These are phyloP conservation scores for Pholiota molesta DNA, from an alignment of 768 basidiomycete genomes.

Conservation along the genomic window DNA sequence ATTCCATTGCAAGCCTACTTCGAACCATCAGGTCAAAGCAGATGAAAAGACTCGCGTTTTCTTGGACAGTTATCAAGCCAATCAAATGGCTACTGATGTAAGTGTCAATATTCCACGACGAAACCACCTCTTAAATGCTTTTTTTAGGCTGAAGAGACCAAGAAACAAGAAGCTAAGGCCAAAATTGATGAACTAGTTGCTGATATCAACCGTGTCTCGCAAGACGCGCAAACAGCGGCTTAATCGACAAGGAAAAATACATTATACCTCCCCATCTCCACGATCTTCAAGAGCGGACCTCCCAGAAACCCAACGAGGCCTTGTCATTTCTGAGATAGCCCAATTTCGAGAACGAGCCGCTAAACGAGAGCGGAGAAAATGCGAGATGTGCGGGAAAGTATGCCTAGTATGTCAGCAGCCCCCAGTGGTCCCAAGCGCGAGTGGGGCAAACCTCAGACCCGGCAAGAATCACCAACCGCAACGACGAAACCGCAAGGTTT, in stretches of 20 bases:
- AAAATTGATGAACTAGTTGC: constrained; percentile 67
- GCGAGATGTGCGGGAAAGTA: constrained; percentile 70
- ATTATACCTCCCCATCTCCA: constrained; percentile 95
- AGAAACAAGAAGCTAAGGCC: constrained; percentile 60
- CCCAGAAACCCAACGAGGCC: constrained; percentile 89
- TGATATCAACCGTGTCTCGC: constrained; percentile 72
- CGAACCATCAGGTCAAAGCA: constrained; percentile 75
- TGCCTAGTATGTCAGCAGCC: constrained; percentile 45
- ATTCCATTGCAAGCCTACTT: constrained; percentile 50
- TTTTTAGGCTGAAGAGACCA: constrained; percentile 70
- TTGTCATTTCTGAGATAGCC: constrained; percentile 95
- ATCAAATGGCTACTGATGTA: constrained; percentile 83
- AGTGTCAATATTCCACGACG: constrained; percentile 29
- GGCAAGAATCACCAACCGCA: constrained; percentile 30
- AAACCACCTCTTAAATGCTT: constrained; percentile 7
- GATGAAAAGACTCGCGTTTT: constrained; percentile 94
- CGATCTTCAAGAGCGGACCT: constrained; percentile 94
- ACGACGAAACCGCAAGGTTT: constrained; percentile 49
- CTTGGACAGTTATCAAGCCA: constrained; percentile 81
- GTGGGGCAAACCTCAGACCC: constrained; percentile 71
- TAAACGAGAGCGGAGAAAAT: constrained; percentile 90
- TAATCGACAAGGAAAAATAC: constrained; percentile 83
- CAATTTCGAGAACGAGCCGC: constrained; percentile 94
- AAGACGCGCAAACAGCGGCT: constrained; percentile 78
- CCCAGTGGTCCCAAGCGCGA: constrained; percentile 83